Evolutionary conservation across 108 stramenopile genomes (phyloP).

Genomic region (Nitzschia putrida): DNA sequence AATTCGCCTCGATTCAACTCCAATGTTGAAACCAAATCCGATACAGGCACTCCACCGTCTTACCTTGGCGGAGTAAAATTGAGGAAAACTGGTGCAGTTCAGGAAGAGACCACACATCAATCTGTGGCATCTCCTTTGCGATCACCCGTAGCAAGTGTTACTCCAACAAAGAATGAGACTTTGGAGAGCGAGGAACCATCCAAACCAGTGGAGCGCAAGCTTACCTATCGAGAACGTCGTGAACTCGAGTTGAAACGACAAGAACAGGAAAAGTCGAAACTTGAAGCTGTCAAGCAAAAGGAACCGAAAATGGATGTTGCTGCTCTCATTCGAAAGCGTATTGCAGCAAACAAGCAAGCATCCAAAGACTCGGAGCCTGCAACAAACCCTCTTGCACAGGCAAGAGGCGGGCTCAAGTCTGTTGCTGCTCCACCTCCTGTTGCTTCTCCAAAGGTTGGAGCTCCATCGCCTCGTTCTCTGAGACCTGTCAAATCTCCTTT

Average conservation of each 20-base stretch:
- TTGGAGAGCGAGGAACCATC: background rate
- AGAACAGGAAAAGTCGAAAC: slow-evolving; percentile 32
- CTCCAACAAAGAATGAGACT: background rate
- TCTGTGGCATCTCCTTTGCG: background rate
- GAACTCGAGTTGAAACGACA: slow-evolving; percentile 35
- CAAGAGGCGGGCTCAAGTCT: background rate
- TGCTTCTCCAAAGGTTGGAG: no score
- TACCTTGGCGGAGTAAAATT: slow-evolving; percentile 45
- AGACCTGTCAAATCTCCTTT: background rate
- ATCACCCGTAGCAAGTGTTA: background rate
- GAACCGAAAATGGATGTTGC: slow-evolving; percentile 67
- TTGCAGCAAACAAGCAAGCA: slow-evolving; percentile 57
- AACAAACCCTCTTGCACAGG: background rate
- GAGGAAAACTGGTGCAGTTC: slow-evolving; percentile 24
- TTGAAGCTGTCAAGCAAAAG: slow-evolving; percentile 22
- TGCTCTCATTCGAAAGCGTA: slow-evolving; percentile 58
- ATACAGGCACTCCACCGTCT: slow-evolving; percentile 26
- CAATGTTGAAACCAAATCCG: slow-evolving; percentile 19
- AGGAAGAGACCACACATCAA: background rate
- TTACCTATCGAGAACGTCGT: slow-evolving; percentile 44
- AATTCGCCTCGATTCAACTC: slow-evolving; percentile 8
- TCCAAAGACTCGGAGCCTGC: background rate
- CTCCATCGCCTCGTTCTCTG: no score
- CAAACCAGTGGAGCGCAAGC: slow-evolving; percentile 20
- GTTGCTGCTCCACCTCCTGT: no score